Conservation (phyloP, 441 rosid species). For the Viola pubescens region DNA sequence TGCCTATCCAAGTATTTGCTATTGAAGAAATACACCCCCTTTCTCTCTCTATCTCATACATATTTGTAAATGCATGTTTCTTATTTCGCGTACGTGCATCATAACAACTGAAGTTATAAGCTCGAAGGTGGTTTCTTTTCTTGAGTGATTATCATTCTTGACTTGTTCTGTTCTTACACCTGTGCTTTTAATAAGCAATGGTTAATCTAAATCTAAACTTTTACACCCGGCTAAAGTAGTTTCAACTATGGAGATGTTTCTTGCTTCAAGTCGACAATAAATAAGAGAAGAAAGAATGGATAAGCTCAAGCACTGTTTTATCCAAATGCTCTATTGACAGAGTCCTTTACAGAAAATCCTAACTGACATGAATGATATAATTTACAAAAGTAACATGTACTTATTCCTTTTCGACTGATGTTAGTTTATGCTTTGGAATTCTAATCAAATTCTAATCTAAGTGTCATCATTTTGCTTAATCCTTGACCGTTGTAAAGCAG, state of each 20-base stretch:
- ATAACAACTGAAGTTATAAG: not conserved
- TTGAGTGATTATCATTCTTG: not conserved
- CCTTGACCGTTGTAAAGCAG: too few species aligned
- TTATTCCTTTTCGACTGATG: too few species aligned
- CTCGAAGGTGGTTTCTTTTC: not conserved
- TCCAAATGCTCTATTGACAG: not conserved
- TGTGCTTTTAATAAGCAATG: not conserved
- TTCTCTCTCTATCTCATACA: too few species aligned
- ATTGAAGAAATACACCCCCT: too few species aligned
- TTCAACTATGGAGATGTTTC: not conserved
- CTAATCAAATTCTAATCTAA: too few species aligned
- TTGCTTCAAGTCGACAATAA: not conserved
- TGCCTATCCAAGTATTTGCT: too few species aligned
- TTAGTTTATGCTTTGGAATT: too few species aligned
- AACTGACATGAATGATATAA: not conserved
- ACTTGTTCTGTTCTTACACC: conserved; percentile 4
- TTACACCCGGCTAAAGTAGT: not conserved
- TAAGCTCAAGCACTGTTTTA: not conserved
- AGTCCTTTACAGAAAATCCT: not conserved
- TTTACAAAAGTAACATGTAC: not conserved
- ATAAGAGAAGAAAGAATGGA: not conserved
- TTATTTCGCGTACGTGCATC: too few species aligned
- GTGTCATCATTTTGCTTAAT: too few species aligned
- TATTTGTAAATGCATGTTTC: too few species aligned
- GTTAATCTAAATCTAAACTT: not conserved